Evolutionary conservation across 805 yeast species (phyloP).

Genomic region (Candida maris): DNA sequence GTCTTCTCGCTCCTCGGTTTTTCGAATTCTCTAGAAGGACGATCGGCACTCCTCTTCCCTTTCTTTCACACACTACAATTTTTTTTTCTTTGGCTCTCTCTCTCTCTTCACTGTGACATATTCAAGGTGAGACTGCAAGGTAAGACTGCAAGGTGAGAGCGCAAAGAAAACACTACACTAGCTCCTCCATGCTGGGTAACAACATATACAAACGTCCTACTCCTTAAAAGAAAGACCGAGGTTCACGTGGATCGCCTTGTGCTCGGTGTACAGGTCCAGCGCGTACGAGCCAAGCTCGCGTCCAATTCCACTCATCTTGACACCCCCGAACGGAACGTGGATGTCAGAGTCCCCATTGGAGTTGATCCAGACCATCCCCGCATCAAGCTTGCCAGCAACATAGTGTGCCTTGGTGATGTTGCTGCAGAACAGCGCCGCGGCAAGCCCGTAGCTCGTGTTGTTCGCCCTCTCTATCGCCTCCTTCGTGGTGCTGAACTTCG

Average conservation of each 20-base stretch:
- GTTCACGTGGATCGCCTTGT: slow-evolving; percentile 70
- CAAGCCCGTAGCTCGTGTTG: slow-evolving; percentile 68
- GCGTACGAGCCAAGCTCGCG: slow-evolving; percentile 68
- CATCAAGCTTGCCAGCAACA: slow-evolving; percentile 58
- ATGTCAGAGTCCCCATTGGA: slow-evolving; percentile 54
- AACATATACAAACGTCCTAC: no score
- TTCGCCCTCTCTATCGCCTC: slow-evolving; percentile 67
- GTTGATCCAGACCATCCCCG: slow-evolving; percentile 67
- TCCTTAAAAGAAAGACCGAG: slow-evolving; percentile 25
- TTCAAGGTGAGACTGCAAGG: no score
- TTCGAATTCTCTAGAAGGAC: no score
- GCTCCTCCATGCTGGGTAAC: no score
- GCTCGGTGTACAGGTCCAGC: slow-evolving; percentile 57
- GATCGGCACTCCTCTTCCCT: no score
- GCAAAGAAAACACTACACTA: no score
- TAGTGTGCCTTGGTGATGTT: slow-evolving; percentile 57
- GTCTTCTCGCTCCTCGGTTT: no score
- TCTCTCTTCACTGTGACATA: no score
- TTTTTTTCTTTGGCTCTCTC: no score
- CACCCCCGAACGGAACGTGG: slow-evolving; percentile 67
- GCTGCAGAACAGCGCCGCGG: slow-evolving; percentile 72
- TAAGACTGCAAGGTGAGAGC: no score
- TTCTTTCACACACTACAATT: no score
- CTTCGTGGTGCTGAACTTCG: slow-evolving; percentile 61
- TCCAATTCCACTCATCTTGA: slow-evolving; percentile 63